phyloP scores from a whole-genome alignment of 345 rosid genomes.

The Populus simonii region DNA sequence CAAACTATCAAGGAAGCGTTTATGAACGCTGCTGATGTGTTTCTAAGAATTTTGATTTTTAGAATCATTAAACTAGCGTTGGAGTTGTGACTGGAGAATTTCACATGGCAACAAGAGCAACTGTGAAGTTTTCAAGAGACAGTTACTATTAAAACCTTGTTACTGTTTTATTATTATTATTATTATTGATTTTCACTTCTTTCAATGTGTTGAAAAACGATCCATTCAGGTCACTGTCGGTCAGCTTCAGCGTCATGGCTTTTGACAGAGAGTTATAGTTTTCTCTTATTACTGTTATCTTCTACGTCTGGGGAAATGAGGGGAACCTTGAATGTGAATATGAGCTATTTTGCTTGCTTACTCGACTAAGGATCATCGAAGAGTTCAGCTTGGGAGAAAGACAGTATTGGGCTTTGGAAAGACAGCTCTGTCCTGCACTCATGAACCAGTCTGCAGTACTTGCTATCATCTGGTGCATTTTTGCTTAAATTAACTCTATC shows the following conservation, averaged over 20 bases:
- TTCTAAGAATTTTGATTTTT: too few relatives aligned
- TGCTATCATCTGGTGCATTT: not conserved
- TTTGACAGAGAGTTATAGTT: constrained; percentile 53
- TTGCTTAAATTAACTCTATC: not conserved
- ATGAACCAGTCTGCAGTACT: constrained; percentile 45
- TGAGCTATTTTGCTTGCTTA: not conserved
- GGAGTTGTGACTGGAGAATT: constrained; percentile 26
- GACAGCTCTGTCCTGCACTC: constrained; percentile 76
- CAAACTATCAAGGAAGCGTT: constrained; percentile 9
- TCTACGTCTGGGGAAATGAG: constrained; percentile 1
- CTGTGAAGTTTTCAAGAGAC: not conserved
- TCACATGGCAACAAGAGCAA: constrained; percentile 17
- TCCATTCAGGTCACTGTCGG: constrained; percentile 49
- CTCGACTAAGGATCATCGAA: constrained; percentile 43
- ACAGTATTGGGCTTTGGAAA: constrained; percentile 87
- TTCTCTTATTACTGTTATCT: not conserved
- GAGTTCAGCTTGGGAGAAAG: constrained; percentile 66
- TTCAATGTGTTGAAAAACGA: constrained; percentile 32
- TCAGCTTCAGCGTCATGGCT: constrained; percentile 55
- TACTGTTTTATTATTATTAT: not conserved
- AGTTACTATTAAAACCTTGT: not conserved
- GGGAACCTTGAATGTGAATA: constrained; percentile 4
- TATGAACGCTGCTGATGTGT: too few relatives aligned
- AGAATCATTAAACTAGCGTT: not conserved
- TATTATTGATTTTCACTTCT: constrained; percentile 12